Evolutionary conservation across 176 grass and related monocot genomes (phyloP).

Genomic region (Eragrostis curvula): DNA sequence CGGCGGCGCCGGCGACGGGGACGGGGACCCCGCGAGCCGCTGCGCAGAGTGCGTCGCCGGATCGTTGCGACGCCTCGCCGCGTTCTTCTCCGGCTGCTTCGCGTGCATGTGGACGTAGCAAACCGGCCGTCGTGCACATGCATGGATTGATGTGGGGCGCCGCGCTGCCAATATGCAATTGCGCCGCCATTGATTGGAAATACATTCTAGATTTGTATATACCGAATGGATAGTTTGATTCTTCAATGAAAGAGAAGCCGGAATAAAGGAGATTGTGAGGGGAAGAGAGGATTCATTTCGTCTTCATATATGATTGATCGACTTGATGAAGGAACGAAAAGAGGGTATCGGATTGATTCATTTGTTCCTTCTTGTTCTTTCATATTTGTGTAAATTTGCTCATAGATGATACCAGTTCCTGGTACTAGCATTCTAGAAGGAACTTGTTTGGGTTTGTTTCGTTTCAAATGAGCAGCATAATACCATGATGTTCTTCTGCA

Average conservation of each 20-base stretch:
- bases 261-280: background rate
- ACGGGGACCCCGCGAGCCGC: background rate
- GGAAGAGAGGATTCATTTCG: background rate
- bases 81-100: slow-evolving; percentile 31
- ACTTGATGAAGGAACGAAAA: background rate
- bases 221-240: background rate
- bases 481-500: background rate
- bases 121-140: background rate
- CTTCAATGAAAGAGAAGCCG: background rate
- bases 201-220: background rate
- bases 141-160: background rate
- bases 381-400: background rate
- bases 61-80: slow-evolving; percentile 24
- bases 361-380: background rate
- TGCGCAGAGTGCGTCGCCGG: slow-evolving; percentile 26
- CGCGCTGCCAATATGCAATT: background rate
- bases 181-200: background rate
- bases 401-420: background rate
- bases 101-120: slow-evolving; percentile 36
- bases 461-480: background rate
- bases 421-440: background rate
- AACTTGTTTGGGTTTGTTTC: background rate
- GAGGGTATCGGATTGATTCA: background rate
- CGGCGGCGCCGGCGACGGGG: background rate
- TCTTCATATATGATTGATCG: background rate